Base-by-base conservation (phyloP, 805 yeast species). In the Spathaspora sp. region DNA sequence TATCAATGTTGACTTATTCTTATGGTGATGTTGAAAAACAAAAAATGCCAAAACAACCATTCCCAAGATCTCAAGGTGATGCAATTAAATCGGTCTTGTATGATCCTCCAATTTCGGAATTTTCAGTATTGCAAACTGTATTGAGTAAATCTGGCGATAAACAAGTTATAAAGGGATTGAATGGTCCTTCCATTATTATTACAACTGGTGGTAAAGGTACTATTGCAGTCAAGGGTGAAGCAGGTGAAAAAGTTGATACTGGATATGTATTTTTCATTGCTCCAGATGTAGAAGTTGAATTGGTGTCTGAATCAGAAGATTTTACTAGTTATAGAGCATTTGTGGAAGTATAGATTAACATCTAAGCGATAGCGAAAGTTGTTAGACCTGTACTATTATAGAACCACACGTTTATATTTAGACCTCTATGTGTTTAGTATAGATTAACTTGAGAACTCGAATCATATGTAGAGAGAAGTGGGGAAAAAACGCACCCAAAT, bases 71-170 rank as follows among this genome's bases (percentile, higher is more conserved):
- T 19, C 63, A 73, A 10, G 94, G 94, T 55, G 85, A 75, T 48
- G 93, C 90, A 47, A 54, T 52, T 40, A 77, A 73, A 56, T 77
- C 86, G 17, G 78, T 77, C 39, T 73, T 92, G 58, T 94, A 85
- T 71, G 87, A 94, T 67, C 99, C 99, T 32, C 99, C 99, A 52
- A 94, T 94, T 65, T 96, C 85, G 55, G 99, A 94, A 76, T 94
- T 94, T 64, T 79, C 97, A 5, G 97, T 94, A n/a, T 78, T 94
- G 63, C 91, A 89, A 72, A 86, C 93, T 44, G 80, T 81, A 45
- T 85, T 86, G 62, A 74, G 77, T 48, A 50, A 57, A 40, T 66
- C 71, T 42, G 80, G 78, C 44, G 75, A 82, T 59, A 67, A 64
- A 16, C 87, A 88, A 66, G 62, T 65, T 38, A 79, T 85, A 60